Base-by-base conservation (phyloP, 179 eudicot species). In the Spergularia azorica region DNA sequence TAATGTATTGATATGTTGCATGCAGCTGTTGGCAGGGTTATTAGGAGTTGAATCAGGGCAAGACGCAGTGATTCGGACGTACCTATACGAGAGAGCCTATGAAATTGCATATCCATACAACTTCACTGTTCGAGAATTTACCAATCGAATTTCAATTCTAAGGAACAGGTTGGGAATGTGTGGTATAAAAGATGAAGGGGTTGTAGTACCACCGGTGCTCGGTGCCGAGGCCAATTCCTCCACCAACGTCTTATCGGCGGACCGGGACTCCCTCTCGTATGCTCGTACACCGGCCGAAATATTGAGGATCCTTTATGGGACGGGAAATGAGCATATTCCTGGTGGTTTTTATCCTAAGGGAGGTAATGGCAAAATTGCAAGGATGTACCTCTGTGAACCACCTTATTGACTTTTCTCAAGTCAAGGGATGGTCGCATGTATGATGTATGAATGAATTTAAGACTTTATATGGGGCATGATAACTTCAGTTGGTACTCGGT, bases 321-420 rank as follows among this genome's bases (percentile, higher is more conserved):
- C 90, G 5, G 95, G 98, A 6, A 54, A 83, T 52, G 94, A 90
- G 76, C 79, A 73, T 67, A 11, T 67, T 4, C 91, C 98, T 3
- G 97, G 97, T 46, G 95, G 92, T 1, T 90, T 94, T 80, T 90
- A 38, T 57, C 98, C 98, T 5, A 68, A 58, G 55, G 98, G 98
- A 17, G 97, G 66, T 3, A 89, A 88, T 80, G 98, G 97, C 12
- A 78, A 51, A 62, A 88, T 94, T 18, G 95, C 98, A 18, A 78
- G 79, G 71, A 43, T 58, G 9, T 86, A 78, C 54, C 86, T 91
- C 0, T 17, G 83, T 12, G 73, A 50, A 0, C 58, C 8, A 0
- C 58, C 2, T 3, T 4, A 71, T 14, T 1, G 66, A 18, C 6
- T 43, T 43, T 26, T 26, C 32, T 26, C 2, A 26, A 2, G 32